Base-by-base conservation (phyloP, 1,284 basidiomycete species). In the Trametes pubescens region DNA sequence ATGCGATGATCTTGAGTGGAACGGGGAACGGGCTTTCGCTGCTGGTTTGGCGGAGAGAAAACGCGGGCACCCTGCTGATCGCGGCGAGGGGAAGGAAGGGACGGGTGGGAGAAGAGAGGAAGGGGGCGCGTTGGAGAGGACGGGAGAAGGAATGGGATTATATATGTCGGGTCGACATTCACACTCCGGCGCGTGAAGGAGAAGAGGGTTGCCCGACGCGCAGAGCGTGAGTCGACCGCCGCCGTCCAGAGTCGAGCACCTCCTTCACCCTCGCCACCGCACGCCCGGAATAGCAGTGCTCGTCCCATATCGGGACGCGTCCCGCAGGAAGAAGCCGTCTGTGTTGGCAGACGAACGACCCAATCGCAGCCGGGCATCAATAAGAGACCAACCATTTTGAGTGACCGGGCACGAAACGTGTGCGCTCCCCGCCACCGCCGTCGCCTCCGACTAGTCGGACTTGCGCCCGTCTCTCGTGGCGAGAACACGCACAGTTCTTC, bases 1-100 rank as follows among this genome's bases (percentile, higher is more conserved):
- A 24, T 16, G 37, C 14, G 57, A 38, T 13, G 40, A 43, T 43
- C 40, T 16, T 35, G 49, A 51, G 43, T 48, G 63, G 32, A 18
- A 34, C 10, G 56, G n/a, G 53, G 10, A 10, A 26, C 21, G n/a
- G 37, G n/a, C n/a, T 11, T 37, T 22, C 47, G 57, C 46, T 57
- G 61, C 51, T n/a, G 62, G 26, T 40, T 40, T 22, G 11, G 54
- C 44, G 59, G 60, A 56, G 62, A 40, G 46, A 37, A 61, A 57
- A 62, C 59, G 59, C 61, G 63, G 56, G 54, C 18, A 43, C 64
- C 68, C 64, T 65, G 68, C 66, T 66, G 59, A 64, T 65, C 69
- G 69, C 69, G 59, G 69, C 63, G 57, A 64, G 69, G 64, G 62
- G 54, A 24, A 22, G 8, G 44, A 34, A 40, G 56, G 29, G 57